Base-by-base conservation (phyloP, 139 green algal genomes). In the Chlamydomonas schloesseri region DNA sequence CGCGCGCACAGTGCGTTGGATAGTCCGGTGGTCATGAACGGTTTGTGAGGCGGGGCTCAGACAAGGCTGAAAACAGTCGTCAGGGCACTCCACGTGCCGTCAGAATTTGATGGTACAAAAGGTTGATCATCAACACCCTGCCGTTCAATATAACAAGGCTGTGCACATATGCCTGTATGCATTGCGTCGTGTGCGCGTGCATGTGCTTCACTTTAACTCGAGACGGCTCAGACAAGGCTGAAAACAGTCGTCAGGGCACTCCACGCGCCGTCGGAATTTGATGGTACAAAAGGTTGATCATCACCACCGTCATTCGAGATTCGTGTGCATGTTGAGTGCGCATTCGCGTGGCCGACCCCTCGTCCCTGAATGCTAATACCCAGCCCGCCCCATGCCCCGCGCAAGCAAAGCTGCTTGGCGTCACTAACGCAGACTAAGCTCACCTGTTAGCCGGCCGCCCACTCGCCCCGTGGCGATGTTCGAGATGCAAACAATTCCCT, bases 401-500 rank as follows among this genome's bases (percentile, higher is more conserved):
- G n/a, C n/a, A n/a, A n/a, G n/a, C n/a, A n/a, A n/a, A n/a, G n/a
- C n/a, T n/a, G n/a, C n/a, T n/a, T n/a, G n/a, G n/a, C n/a, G n/a
- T n/a, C n/a, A n/a, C n/a, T n/a, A n/a, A n/a, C n/a, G n/a, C n/a
- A n/a, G n/a, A n/a, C n/a, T n/a, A n/a, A n/a, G n/a, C n/a, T n/a
- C 82, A 92, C 92, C 92, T 86, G 69, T 42, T 28, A 92, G 81
- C 9, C 60, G 36, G 9, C 87, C 92, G 42, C 91, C 65, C 20
- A 94, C 81, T 33, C 86, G 81, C n/a, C 91, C 93, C 3, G 89
- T 93, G 20, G 90, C 57, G 21, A 96, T 85, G 79, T 96, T 96
- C 42, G 81, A 88, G 5, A 98, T 88, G 62, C 90, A 88, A 23
- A 94, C 90, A 1, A 82, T 82, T 68, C 94, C 94, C 34, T 97